These are phyloP conservation scores for Chlamydomonas sp. DNA, from an alignment of 139 green algal species.

Conservation along the genomic window DNA sequence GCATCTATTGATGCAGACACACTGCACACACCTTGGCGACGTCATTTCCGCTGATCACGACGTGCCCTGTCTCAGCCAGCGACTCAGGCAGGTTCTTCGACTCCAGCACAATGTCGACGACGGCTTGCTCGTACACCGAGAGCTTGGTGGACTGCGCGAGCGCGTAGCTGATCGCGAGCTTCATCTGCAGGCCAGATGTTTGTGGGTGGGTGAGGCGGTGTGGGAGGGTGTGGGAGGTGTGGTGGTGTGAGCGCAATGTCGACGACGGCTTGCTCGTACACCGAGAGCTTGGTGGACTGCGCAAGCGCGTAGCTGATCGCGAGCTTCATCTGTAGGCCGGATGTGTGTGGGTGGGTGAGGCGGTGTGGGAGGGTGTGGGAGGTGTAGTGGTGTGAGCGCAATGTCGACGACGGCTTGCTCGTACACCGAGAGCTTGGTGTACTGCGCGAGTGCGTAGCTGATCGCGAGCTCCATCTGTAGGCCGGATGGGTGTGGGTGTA, in stretches of 20 bases:
- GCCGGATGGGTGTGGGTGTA: not conserved
- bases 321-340: slow-evolving; percentile 47
- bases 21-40: slow-evolving; percentile 37
- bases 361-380: no score
- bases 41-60: slow-evolving; percentile 2
- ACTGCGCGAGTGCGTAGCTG: slow-evolving; percentile 52
- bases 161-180: slow-evolving; percentile 51
- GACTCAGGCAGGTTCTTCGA: slow-evolving; percentile 51
- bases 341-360: no score
- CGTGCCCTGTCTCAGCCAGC: slow-evolving; percentile 55
- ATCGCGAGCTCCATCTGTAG: slow-evolving; percentile 55
- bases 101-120: slow-evolving; percentile 38
- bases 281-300: slow-evolving; percentile 67
- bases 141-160: slow-evolving; percentile 71
- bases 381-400: no score
- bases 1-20: not conserved
- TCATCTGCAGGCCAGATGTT: slow-evolving; percentile 26
- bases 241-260: no score
- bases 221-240: no score
- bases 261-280: slow-evolving; percentile 74
- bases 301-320: slow-evolving; percentile 49
- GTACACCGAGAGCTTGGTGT: slow-evolving; percentile 72
- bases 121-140: slow-evolving; percentile 66
- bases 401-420: slow-evolving; percentile 66
- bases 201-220: no score